A percentile compares a stretch with the other conserved stretches of the same genome.
Conservation (phyloP, 345 rosid species). For the Ceriops zippeliana region DNA sequence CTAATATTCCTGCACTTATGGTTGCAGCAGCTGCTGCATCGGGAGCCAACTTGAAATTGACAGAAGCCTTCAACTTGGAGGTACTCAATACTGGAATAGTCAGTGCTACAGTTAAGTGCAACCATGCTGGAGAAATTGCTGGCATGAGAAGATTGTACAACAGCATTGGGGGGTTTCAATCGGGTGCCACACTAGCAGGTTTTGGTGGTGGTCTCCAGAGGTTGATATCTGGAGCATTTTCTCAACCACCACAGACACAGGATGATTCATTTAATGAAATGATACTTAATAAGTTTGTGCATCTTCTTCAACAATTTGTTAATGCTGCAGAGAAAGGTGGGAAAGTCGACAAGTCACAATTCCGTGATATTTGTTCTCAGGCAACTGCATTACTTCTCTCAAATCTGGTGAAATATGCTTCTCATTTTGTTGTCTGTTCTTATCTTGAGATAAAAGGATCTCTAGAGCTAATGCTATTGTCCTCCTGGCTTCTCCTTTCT, state of each 20-base stretch:
- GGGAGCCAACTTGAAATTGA: conserved; percentile 81
- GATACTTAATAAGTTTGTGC: conserved; percentile 75
- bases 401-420: conserved; percentile 65
- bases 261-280: conserved; percentile 89
- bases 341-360: conserved; percentile 78
- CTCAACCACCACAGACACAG: conserved; percentile 64
- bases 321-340: conserved; percentile 84
- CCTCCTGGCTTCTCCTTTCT: conserved; percentile 22
- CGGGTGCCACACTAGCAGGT: conserved; percentile 53
- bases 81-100: conserved; percentile 92
- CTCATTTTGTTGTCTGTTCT: background rate
- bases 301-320: conserved; percentile 92
- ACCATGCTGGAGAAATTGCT: conserved; percentile 97
- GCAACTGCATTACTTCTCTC: conserved; percentile 93
- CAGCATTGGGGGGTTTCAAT: conserved; percentile 93
- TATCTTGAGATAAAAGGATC: background rate
- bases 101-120: conserved; percentile 94
- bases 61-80: conserved; percentile 89
- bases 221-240: conserved; percentile 84
- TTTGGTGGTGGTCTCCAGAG: conserved; percentile 70
- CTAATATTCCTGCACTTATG: conserved; percentile 97
- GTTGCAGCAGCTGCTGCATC: conserved; percentile 99
- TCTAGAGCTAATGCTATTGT: conserved; percentile 13
- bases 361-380: conserved; percentile 89
- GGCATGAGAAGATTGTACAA: conserved; percentile 96